Conservation (phyloP, 345 rosid species). For the Toxicodendron radicans region DNA sequence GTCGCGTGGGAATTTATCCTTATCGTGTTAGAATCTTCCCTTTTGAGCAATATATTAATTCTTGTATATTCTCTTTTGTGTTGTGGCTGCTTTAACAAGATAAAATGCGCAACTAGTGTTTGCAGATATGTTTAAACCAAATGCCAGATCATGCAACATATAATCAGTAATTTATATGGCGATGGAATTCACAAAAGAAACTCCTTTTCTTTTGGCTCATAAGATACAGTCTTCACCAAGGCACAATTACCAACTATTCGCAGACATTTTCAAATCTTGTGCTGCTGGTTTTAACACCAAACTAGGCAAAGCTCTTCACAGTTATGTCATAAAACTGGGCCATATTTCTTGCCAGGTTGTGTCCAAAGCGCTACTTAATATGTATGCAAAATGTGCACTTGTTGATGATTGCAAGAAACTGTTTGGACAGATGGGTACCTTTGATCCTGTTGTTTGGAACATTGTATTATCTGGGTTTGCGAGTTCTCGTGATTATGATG, state of each 20-base stretch:
- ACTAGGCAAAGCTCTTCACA: conserved; percentile 57
- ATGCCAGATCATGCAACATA: conserved; percentile 20
- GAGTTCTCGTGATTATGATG: conserved; percentile 41
- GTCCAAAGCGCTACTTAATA: conserved; percentile 72
- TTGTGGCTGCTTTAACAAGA: neutral
- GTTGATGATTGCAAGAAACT: conserved; percentile 54
- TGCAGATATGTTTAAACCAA: conserved; percentile 43
- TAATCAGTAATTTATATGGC: conserved; percentile 19
- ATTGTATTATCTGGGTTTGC: conserved; percentile 70
- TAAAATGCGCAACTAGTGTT: conserved; percentile 33
- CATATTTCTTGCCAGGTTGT: conserved; percentile 47
- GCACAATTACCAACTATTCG: conserved; percentile 47
- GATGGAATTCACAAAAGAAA: conserved; percentile 33
- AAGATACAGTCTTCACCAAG: conserved; percentile 33
- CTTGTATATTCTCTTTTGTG: neutral
- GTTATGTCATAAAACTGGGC: conserved; percentile 47
- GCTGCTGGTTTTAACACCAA: conserved; percentile 41
- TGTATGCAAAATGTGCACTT: conserved; percentile 71
- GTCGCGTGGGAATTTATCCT: no score
- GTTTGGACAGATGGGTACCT: conserved; percentile 47
- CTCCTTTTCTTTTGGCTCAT: conserved; percentile 37
- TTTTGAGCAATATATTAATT: neutral
- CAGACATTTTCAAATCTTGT: conserved; percentile 61
- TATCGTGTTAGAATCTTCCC: no score
- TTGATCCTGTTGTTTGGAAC: conserved; percentile 79